Conservation (phyloP, 495 filamentous ascomycete genomes). For the Chaetomium tenue region DNA sequence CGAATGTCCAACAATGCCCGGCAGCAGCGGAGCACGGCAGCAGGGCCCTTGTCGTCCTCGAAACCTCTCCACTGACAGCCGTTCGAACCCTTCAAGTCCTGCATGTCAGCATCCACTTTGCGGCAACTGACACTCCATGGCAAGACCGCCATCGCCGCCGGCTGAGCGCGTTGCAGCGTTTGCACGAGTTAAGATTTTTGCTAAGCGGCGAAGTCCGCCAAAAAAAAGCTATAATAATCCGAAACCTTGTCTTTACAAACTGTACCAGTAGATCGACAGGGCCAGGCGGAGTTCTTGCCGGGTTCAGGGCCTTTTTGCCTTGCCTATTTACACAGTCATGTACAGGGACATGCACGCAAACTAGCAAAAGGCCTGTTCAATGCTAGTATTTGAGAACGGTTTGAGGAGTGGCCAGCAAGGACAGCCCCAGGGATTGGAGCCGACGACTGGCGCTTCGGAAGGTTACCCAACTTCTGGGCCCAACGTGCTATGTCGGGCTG, state of each 20-base stretch:
- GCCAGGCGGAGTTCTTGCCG: background rate
- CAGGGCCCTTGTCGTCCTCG: no score
- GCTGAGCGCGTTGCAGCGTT: slow-evolving; percentile 4
- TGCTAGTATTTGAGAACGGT: background rate
- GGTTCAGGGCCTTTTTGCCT: background rate
- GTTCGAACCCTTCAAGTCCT: slow-evolving; percentile 12
- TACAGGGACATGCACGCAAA: no score
- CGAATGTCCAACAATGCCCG: background rate
- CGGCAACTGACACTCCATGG: slow-evolving; percentile 1
- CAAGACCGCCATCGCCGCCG: slow-evolving; percentile 6
- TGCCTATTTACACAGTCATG: no score
- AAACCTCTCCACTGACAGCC: slow-evolving; percentile 3
- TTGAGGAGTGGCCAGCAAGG: background rate
- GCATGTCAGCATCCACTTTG: slow-evolving; percentile 14
- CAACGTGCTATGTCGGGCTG: slow-evolving; percentile 9
- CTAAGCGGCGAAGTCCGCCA: background rate
- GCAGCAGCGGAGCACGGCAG: slow-evolving; percentile 1
- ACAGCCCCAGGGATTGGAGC: background rate
- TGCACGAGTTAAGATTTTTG: background rate
- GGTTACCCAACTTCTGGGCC: background rate
- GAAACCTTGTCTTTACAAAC: background rate
- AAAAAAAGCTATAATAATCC: background rate
- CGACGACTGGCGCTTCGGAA: background rate
- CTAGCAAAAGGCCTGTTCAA: background rate
- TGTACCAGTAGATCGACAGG: background rate